phyloP scores from a whole-genome alignment of 371 early-diverging fungal species.

The Haplosporangium sp. region DNA sequence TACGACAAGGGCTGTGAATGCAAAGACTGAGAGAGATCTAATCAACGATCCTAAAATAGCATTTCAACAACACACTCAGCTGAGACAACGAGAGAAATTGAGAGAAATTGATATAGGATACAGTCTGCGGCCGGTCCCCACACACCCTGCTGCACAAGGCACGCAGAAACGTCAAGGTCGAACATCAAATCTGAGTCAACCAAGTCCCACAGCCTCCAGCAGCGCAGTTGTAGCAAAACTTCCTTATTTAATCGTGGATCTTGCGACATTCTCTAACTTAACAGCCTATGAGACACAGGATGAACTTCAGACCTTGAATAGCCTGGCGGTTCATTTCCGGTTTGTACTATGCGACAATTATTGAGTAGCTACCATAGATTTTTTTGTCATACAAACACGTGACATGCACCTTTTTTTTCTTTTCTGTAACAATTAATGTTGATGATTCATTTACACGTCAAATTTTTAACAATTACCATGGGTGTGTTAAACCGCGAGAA shows the following conservation, averaged over 20 bases:
- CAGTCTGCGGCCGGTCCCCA: no score
- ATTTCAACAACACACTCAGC: no score
- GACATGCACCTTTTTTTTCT: constrained; percentile 1
- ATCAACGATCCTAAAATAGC: no score
- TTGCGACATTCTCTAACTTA: constrained; percentile 33
- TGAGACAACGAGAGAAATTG: no score
- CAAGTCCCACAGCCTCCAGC: not conserved
- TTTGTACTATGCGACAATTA: constrained; percentile 34
- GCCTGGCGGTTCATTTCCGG: constrained; percentile 32
- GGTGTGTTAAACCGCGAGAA: constrained; percentile 42
- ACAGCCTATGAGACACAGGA: constrained; percentile 24
- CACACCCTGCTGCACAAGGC: no score
- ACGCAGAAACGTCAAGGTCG: not conserved
- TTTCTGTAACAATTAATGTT: not conserved
- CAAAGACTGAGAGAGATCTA: no score
- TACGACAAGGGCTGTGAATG: no score
- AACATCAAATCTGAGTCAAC: not conserved
- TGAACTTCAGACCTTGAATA: constrained; percentile 12
- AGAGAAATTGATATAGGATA: no score
- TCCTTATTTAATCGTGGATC: constrained; percentile 29
- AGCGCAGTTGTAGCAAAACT: not conserved
- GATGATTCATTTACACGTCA: not conserved
- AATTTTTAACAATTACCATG: constrained; percentile 13
- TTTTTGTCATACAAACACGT: not conserved
- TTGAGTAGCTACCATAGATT: no score